Evolutionary conservation across 331 rosid genomes (phyloP), one percentile per base, ranked within the genome.

Genomic region (Dryas integrifolia): DNA sequence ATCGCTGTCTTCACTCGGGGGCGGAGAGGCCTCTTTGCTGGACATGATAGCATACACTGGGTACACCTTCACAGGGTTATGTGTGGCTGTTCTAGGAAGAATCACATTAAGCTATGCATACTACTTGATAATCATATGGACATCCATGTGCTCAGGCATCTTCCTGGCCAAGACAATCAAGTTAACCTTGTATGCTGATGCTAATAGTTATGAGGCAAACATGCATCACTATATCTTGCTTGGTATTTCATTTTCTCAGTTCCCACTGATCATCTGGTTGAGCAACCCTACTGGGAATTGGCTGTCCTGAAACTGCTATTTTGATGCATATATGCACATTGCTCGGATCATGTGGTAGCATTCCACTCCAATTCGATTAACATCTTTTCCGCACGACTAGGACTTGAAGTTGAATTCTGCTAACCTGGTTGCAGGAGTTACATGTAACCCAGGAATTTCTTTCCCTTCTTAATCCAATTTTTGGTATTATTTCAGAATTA

Each of bases 171-270:
- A 70, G 53, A 77, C 76, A 8, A 77, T 77, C 45, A 77, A 63
- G 45, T 48, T 73, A 61, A 39, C 69, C 61, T 76, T 86, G 45
- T 80, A 82, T 47, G 87, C 89, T 0, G 88, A 86, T 77, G 84
- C 72, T 16, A 84, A 88, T 74, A 82, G 77, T 65, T 77, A 72
- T 12, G 65, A 77, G 47, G 61, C 57, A 5, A 52, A 55, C 65
- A 77, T 46, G 51, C 63, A 72, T 18, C 75, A 70, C 74, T 77
- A 77, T 77, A 67, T 77, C 50, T 63, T 77, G 72, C 67, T 77
- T 12, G 52, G 69, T 3, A 72, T 70, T 9, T 52, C 81, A 53
- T 72, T 77, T 30, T 73, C 81, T 46, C 81, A 72, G 21, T 48
- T 72, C 66, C 81, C 76, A 1, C 35, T 77, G 49, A 46, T 77